These are phyloP conservation scores for Platanthera guangdongensis DNA, from an alignment of 106 monocot species.

Conservation along the genomic window DNA sequence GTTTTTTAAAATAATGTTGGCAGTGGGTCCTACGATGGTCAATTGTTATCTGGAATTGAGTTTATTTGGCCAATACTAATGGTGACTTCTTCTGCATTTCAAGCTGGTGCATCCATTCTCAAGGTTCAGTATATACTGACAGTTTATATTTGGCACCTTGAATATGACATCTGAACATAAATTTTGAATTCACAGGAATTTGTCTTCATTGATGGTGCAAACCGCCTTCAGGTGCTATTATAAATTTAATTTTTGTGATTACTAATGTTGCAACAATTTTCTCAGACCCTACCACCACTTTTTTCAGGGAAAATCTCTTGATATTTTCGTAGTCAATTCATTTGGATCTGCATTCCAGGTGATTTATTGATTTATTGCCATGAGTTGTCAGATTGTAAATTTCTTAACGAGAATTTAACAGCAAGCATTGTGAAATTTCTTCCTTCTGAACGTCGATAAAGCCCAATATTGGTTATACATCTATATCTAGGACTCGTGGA, in stretches of 20 bases:
- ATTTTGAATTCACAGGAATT: constrained; percentile 54
- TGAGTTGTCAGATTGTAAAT: not conserved
- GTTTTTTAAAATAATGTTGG: constrained; percentile 11
- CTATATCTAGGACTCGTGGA: not conserved
- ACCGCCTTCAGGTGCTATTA: constrained; percentile 64
- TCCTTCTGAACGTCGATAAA: not conserved
- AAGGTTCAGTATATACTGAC: constrained; percentile 42
- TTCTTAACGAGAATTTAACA: not conserved
- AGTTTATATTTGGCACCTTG: not conserved
- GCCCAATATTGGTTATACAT: not conserved
- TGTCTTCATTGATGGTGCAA: constrained; percentile 82
- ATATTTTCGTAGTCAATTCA: constrained; percentile 97
- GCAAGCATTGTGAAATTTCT: not conserved
- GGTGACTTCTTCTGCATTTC: constrained; percentile 89
- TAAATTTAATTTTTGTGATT: constrained; percentile 1
- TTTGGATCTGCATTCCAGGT: constrained; percentile 99
- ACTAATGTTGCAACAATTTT: not conserved
- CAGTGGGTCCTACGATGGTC: constrained; percentile 61
- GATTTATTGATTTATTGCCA: constrained; percentile 2
- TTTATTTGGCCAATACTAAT: constrained; percentile 79
- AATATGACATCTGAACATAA: not conserved
- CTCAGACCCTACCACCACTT: not conserved
- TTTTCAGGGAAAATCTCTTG: constrained; percentile 78
- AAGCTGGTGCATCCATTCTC: constrained; percentile 93
- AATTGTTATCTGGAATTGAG: constrained; percentile 53